Evolutionary conservation across 2,329 filamentous ascomycete genomes (phyloP).

Genomic region (Exophiala xenobiotica): DNA sequence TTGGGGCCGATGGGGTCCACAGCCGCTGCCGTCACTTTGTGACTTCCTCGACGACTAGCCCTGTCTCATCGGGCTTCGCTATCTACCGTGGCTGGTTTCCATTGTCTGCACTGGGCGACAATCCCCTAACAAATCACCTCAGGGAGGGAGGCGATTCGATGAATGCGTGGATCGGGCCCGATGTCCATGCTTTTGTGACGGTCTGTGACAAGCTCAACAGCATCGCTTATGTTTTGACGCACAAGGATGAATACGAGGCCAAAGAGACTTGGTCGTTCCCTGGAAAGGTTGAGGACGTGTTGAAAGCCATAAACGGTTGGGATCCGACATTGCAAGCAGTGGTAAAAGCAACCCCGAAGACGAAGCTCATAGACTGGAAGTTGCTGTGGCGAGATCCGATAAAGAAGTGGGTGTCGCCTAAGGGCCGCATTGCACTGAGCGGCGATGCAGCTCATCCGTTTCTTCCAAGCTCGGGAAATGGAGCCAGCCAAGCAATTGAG

Average conservation of each 20-base stretch:
- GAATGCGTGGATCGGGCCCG: background rate
- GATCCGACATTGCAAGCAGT: constrained; percentile 40
- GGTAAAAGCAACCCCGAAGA: constrained; percentile 19
- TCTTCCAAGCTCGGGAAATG: constrained; percentile 49
- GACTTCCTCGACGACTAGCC: background rate
- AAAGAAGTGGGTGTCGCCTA: constrained; percentile 37
- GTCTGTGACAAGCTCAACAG: background rate
- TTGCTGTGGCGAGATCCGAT: constrained; percentile 19
- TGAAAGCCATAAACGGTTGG: constrained; percentile 52
- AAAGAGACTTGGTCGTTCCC: constrained; percentile 50
- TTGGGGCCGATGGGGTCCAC: background rate
- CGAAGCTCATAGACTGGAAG: constrained; percentile 16
- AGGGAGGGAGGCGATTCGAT: background rate
- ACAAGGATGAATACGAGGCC: constrained; percentile 51
- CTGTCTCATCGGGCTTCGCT: background rate
- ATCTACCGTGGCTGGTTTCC: background rate
- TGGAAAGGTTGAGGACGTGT: constrained; percentile 48
- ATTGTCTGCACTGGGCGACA: background rate
- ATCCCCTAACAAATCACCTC: background rate
- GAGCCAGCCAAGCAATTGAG: constrained; percentile 52
- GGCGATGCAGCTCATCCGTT: constrained; percentile 54
- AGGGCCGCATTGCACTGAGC: constrained; percentile 46
- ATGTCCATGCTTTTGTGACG: background rate
- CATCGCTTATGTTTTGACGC: background rate
- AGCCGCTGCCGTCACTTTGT: background rate